phyloP scores from a whole-genome alignment of 2,329 filamentous ascomycete species.

The Paecilomyces sp. region DNA sequence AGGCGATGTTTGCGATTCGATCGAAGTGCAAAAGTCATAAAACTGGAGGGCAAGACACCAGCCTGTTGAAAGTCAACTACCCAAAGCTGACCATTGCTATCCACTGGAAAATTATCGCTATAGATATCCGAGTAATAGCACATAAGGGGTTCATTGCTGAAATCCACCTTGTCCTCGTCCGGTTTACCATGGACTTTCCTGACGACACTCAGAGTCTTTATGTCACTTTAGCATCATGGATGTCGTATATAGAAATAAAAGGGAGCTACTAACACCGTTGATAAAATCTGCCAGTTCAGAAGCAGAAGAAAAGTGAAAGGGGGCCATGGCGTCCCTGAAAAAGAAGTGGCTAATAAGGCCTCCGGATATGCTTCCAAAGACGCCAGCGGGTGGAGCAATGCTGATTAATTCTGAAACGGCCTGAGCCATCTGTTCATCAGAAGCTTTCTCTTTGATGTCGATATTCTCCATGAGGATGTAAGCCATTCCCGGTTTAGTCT shows the following conservation, averaged over 20 bases:
- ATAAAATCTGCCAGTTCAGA: not conserved
- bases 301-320: not conserved
- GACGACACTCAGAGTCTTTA: not conserved
- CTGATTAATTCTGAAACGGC: not conserved
- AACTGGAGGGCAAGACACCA: not conserved
- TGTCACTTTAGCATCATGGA: not conserved
- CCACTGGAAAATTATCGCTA: not conserved
- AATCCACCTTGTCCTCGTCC: too few relatives aligned
- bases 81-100: not conserved
- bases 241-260: not conserved
- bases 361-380: not conserved
- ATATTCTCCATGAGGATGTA: slow-evolving; percentile 8
- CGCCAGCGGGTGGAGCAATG: not conserved
- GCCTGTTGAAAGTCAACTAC: not conserved
- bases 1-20: not conserved
- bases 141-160: not conserved
- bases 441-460: not conserved
- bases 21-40: not conserved
- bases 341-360: not conserved
- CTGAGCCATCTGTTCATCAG: not conserved
- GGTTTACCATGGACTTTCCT: not conserved
- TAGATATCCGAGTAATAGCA: not conserved
- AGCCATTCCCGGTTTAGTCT: not conserved
- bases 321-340: not conserved
- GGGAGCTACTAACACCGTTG: not conserved